Evolutionary conservation across 371 early-diverging fungal species (phyloP), one percentile per base, ranked within the genome.

Genomic region (Apophysomyces elegans): DNA sequence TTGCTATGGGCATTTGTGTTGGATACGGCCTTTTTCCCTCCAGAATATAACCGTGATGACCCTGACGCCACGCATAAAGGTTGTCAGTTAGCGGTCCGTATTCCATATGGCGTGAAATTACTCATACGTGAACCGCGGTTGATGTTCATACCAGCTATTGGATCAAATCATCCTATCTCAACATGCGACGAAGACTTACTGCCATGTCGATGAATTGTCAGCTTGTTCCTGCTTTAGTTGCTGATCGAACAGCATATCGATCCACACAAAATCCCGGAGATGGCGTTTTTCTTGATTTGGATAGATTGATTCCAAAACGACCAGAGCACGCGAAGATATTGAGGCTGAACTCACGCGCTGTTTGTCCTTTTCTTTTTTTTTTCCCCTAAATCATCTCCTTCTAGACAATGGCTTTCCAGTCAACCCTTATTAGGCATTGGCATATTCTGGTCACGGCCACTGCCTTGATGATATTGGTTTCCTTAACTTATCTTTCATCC

Each of bases 1-100:
- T 63, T 80, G 43, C 60, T 74, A 37, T 80, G 80, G 80, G 80
- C 72, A 6, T 77, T 77, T 67, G 78, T 80, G 37, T 61, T 66
- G 37, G 66, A 69, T 43, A 69, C 80, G 6, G 72, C 21, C 21
- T 21, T 50, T 21, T 50, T 50, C 21, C 54, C 54, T 50, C 54
- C 54, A 26, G 54, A 21, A 11, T 50, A 50, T 26, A 21, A 50
- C 54, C n/a, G 21, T 5, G 77, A 74, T 1, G 76, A 73, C 43
- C 26, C 26, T 8, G 64, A 65, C 12, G 78, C 78, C 46, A 74
- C 72, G 16, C 66, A 71, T 54, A 58, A 70, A 45, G 75, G 78
- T 7, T 77, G 80, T 59, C 69, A 71, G 32, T 59, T 80, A 37
- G 67, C 80, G 0, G 80, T 80, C 16, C 61, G 64, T n/a, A 63